Evolutionary conservation across 306 rosid genomes (phyloP).

Genomic region (Castanospermum australe): DNA sequence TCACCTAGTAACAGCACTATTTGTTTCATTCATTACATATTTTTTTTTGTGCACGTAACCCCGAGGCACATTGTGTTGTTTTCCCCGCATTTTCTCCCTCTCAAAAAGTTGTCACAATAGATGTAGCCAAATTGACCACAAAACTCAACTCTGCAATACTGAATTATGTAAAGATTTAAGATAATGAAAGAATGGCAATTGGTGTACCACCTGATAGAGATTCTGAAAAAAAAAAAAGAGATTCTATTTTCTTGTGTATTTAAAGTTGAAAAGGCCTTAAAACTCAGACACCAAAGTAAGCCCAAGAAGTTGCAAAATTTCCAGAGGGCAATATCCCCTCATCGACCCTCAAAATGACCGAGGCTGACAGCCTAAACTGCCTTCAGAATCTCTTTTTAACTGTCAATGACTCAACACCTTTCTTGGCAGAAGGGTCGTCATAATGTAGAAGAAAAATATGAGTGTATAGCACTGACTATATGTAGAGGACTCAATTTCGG

Average conservation of each 20-base stretch:
- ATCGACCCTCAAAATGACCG: conserved; percentile 31
- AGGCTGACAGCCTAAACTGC: conserved; percentile 28
- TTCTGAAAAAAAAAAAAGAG: conserved; percentile 4
- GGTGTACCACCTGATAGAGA: conserved; percentile 10
- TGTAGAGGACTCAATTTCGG: conserved; percentile 44
- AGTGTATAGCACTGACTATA: not conserved
- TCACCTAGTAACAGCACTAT: not conserved
- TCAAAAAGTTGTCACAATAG: not conserved
- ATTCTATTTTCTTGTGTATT: conserved; percentile 11
- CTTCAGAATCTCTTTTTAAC: conserved; percentile 30
- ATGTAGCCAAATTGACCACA: conserved; percentile 1
- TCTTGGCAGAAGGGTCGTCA: conserved; percentile 49
- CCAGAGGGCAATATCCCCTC: conserved; percentile 31
- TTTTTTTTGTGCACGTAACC: not conserved
- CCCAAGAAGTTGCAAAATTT: conserved; percentile 42
- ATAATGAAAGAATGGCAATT: not conserved
- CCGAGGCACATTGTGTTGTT: not conserved
- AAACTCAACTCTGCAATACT: not conserved
- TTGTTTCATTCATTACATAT: conserved; percentile 4
- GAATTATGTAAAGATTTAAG: not conserved
- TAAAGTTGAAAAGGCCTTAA: conserved; percentile 22
- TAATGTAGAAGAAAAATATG: not conserved
- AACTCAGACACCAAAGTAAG: not conserved
- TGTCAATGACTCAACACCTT: conserved; percentile 40
- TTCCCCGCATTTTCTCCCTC: conserved; percentile 11